These are phyloP conservation scores for Daedaleopsis sinensis DNA, from an alignment of 768 basidiomycete species.

Conservation along the genomic window DNA sequence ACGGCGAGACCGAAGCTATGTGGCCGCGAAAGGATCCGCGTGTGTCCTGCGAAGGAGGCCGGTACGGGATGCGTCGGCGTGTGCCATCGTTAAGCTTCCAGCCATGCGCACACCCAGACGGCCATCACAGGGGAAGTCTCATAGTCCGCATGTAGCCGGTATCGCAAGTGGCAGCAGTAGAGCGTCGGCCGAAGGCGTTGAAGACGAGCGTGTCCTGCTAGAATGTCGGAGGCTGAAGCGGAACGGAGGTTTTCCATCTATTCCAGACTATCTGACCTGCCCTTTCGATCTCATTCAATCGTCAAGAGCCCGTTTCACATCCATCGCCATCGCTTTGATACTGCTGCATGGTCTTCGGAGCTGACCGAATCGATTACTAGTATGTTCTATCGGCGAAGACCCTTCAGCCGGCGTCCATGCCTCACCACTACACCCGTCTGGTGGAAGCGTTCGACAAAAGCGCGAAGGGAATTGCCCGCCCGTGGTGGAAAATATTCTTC, in stretches of 20 bases:
- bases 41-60: background rate
- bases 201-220: background rate
- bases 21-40: background rate
- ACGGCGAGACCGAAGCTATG: background rate
- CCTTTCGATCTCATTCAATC: background rate
- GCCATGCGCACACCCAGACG: no score
- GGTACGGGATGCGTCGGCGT: background rate
- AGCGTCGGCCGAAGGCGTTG: background rate
- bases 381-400: constrained; percentile 67
- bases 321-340: background rate
- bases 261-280: background rate
- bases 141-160: background rate
- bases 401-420: constrained; percentile 69
- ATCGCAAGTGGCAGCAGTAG: background rate
- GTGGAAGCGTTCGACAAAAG: constrained; percentile 77
- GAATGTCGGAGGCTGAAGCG: background rate
- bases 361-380: constrained; percentile 40
- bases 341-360: background rate
- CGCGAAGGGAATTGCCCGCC: constrained; percentile 72
- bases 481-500: constrained; percentile 87
- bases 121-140: no score
- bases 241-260: background rate
- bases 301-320: background rate
- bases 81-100: no score
- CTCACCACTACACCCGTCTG: constrained; percentile 72